These are phyloP conservation scores for Arthroderma sp. DNA, from an alignment of 2,329 filamentous ascomycete genomes.

Conservation along the genomic window DNA sequence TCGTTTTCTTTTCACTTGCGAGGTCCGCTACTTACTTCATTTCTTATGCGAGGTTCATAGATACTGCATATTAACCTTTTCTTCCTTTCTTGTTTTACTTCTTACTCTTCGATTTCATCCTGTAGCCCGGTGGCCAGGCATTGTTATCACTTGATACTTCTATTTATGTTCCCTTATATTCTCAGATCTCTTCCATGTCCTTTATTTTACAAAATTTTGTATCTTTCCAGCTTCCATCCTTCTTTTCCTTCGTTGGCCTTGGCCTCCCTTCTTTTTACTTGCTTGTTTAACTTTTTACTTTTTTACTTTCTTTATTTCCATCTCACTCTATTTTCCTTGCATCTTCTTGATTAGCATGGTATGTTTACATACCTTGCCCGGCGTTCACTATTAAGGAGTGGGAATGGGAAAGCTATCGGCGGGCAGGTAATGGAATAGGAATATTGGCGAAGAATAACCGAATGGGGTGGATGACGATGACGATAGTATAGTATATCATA, in stretches of 20 bases:
- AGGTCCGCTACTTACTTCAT: too few relatives aligned
- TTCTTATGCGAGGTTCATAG: too few relatives aligned
- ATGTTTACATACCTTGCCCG: background rate
- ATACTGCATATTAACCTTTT: too few relatives aligned
- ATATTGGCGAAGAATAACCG: too few relatives aligned
- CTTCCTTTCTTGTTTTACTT: too few relatives aligned
- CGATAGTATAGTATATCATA: too few relatives aligned
- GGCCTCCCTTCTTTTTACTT: background rate
- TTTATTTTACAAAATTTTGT: slow-evolving; percentile 2
- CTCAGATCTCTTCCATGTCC: background rate
- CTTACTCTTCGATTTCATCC: too few relatives aligned
- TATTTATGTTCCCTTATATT: background rate
- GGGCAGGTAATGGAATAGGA: background rate
- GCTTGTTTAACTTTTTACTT: background rate
- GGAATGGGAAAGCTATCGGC: background rate
- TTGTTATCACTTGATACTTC: too few relatives aligned
- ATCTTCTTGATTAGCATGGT: slow-evolving; percentile 2
- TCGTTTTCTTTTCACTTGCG: too few relatives aligned
- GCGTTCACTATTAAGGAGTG: background rate
- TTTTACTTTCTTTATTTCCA: background rate
- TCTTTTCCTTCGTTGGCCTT: background rate
- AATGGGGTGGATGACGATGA: slow-evolving; percentile 2
- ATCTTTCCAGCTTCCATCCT: background rate
- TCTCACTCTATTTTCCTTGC: background rate
- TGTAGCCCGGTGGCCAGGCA: too few relatives aligned